Base-by-base conservation (phyloP, 495 filamentous ascomycete species). In the Cercophora samala region DNA sequence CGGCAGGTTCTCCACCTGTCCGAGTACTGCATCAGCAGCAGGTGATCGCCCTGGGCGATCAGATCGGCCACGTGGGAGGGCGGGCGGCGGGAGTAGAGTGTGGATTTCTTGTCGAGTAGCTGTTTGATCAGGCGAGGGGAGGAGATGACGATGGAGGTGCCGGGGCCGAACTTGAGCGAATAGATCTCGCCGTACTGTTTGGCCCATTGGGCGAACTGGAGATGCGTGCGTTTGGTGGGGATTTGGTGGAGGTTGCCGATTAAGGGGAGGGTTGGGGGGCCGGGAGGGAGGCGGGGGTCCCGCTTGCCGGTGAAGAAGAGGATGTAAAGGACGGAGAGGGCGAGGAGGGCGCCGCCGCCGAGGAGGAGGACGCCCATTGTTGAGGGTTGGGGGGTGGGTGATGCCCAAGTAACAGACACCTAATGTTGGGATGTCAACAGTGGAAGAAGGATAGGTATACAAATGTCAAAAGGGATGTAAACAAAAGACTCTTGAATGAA, bases 1-100 rank as follows among this genome's bases (percentile, higher is more conserved):
- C 80, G 75, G 53, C 76, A 79, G 1, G 62, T 67, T 51, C 77
- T 69, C 79, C 79, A 86, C 22, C 69, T 64, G 4, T 73, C 61
- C 17, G 77, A 76, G 63, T 83, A 82, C 0, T 77, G 73, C 72
- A 81, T 79, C 0, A 84, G 23, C 0, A 82, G 71, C 13, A 81
- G 69, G 63, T 84, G 81, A 62, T 84, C 79, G 4, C 81, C 81
- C 0, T 68, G 53, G 2, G 78, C 77, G 59, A 85, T 74, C 4
- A 79, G 68, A 54, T 79, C 69, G 6, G 72, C 70, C 18, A 88
- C 78, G 58, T 80, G 78, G n/a, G 77, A 81, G 1, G 56, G 62
- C 0, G 84, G 85, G 5, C 84, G 76, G 21, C 77, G 67, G 66
- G 75, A 81, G 69, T 79, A 79, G 22, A 78, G 68, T 19, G 25